phyloP scores from a whole-genome alignment of 768 basidiomycete genomes.

The Pleurotus giganteus region DNA sequence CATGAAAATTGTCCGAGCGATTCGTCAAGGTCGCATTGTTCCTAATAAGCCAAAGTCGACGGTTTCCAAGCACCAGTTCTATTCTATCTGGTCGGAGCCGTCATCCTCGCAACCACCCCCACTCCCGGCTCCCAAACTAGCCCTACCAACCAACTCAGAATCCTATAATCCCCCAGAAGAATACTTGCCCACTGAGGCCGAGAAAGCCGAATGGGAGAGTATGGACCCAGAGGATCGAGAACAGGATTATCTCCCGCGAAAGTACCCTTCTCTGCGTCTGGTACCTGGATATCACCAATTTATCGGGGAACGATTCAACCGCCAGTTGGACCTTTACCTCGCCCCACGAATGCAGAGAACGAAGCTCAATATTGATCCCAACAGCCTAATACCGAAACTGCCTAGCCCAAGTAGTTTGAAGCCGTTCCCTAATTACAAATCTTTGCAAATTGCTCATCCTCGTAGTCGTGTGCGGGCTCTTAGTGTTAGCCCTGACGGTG shows the following conservation, averaged over 20 bases:
- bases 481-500: slow-evolving; percentile 82
- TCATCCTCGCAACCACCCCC: slow-evolving; percentile 79
- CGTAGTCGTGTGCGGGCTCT: slow-evolving; percentile 70
- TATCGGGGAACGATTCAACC: slow-evolving; percentile 90
- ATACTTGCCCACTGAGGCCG: slow-evolving; percentile 84
- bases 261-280: slow-evolving; percentile 78
- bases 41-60: slow-evolving; percentile 84
- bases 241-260: slow-evolving; percentile 84
- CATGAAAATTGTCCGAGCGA: slow-evolving; percentile 99
- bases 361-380: slow-evolving; percentile 90
- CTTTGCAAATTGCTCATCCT: slow-evolving; percentile 68
- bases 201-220: slow-evolving; percentile 79
- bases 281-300: slow-evolving; percentile 92
- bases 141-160: slow-evolving; percentile 89
- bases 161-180: slow-evolving; percentile 99
- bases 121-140: slow-evolving; percentile 88
- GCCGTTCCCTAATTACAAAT: slow-evolving; percentile 90
- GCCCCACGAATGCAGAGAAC: slow-evolving; percentile 87
- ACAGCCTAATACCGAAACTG: slow-evolving; percentile 88
- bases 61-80: slow-evolving; percentile 64
- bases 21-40: slow-evolving; percentile 91
- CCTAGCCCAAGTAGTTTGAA: slow-evolving; percentile 88
- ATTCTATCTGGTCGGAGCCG: slow-evolving; percentile 85
- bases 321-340: slow-evolving; percentile 94
- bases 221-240: slow-evolving; percentile 88